Base-by-base conservation (phyloP, 2,329 filamentous ascomycete genomes). In the Colletotrichum destructivum region DNA sequence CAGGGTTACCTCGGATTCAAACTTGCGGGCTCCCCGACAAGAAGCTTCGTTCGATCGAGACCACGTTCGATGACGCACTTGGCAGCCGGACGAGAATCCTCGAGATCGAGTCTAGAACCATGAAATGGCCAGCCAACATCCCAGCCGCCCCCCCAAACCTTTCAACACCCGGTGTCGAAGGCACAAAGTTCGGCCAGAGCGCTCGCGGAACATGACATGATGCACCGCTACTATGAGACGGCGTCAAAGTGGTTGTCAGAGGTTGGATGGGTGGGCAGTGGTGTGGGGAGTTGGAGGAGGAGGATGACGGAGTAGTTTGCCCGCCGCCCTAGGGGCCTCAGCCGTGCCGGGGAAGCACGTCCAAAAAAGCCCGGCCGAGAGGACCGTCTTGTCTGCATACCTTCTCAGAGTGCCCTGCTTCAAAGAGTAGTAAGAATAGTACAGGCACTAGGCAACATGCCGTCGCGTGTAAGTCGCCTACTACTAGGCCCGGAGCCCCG, bases 261-360 rank as follows among this genome's bases (percentile, higher is more conserved):
- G 52, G 54, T 63, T 69, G 52, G 65, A 69, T 35, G 52, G 52
- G 69, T 31, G 31, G 31, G 31, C 7, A 2, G 31, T 23, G 46
- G 40, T 15, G 59, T 62, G 23, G 23, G 23, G 23, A 26, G 23
- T 26, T 26, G 44, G 59, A 23, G 60, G 35, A 60, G 31, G 31
- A 31, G 31, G 31, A 16, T 18, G 47, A 60, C 16, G 69, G 69
- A 55, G 21, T n/a, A 55, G 65, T 60, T 64, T 47, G 65, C 52
- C 65, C 59, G 69, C 65, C 59, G 31, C 40, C 31, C 69, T 26
- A 71, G 38, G 69, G 69, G 60, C 65, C 23, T 26, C 57, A 49
- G 66, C 65, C 46, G 65, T 54, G 15, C 59, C 69, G 60, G 69
- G 69, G 69, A 71, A 63, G 69, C 65, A 69, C 46, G n/a, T 40